Base-by-base conservation (phyloP, 2,329 filamentous ascomycete species). In the Nakataea oryzae region DNA sequence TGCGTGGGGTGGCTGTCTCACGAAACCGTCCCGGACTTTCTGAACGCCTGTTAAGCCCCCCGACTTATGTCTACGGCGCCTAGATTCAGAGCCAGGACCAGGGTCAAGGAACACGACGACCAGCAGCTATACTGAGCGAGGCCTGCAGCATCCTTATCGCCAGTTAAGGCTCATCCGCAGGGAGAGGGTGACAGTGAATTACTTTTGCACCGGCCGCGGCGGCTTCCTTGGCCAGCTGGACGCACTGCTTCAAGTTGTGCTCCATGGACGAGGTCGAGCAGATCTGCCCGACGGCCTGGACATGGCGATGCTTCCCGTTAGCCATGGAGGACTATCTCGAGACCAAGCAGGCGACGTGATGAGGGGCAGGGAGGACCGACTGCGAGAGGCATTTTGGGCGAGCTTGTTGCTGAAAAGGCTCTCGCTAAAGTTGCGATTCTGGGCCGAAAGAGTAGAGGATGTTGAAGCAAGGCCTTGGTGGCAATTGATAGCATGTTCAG, bases 241-340 rank as follows among this genome's bases (percentile, higher is more conserved):
- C 84, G 74, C 91, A 96, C 74, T 93, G 89, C 59, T 83, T 78
- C 57, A 97, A 84, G 73, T 97, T 97, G 69, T 89, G 83, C 66
- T 83, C 76, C 79, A 95, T 86, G 66, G 84, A 89, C 64, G 86
- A 81, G 63, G 91, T 96, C 50, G 92, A 93, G 76, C 91, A 93
- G 74, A 97, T 85, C 76, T 97, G 93, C 41, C 92, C 93, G 57
- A 96, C 81, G 66, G 92, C 92, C 91, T 96, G 69, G 5, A 14
- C 24, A 17, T 56, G 1, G 6, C 54, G 9, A 50, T 9, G 3
- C 7, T 4, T 47, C 41, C n/a, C 8, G 41, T 50, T 8, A n/a
- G 41, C n/a, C 14, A 11, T 7, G 17, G 2, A 41, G 14, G 34
- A 41, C 34, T 17, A 47, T 47, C 2, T 8, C 17, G n/a, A 2